Base-by-base conservation (phyloP, 768 basidiomycete species). In the Rubroboletus pulcherrimus region DNA sequence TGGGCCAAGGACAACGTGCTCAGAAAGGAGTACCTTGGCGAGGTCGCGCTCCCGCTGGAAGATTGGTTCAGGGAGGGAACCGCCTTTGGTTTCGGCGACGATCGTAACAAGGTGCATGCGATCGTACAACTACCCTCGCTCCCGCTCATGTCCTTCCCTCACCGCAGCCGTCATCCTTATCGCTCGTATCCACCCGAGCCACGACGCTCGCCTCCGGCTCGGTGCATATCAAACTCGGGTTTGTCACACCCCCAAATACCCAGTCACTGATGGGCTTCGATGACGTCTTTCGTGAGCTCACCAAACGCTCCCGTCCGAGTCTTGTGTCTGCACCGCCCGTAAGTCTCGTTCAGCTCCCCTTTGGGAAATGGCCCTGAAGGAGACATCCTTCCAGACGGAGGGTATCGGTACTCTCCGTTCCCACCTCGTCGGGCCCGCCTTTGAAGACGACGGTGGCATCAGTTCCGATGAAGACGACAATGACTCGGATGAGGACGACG, bases 1-100 rank as follows among this genome's bases (percentile, higher is more conserved):
- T 99, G 96, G 95, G 94, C 95, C 72, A 93, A 88, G 75, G 95
- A 98, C 71, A 76, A 91, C 61, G 69, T 93, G 64, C 55, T 74
- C 54, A 82, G 79, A 64, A 97, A 94, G 74, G 96, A 98, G 43
- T 99, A 97, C 69, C 79, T 99, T 15, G 97, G 97, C 15, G 96
- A 99, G 71, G 81, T 83, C 5, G 81, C 86, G 0, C 60, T 98
- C 7, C 81, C 84, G 0, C 67, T 96, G n/a, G 86, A 86, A 19
- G 84, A 90, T 34, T 96, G 93, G 92, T 97, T 94, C 49, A 19
- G 60, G 53, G 54, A 76, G 58, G 39, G 75, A 66, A 54, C 69
- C 26, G 58, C 63, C 0, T 81, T 78, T 56, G 79, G 65, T 11
- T 93, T 81, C 72, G 78, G 82, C 44, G 83, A 88, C 41, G 71